Evolutionary conservation across 2,329 filamentous ascomycete genomes (phyloP), one percentile per base, ranked within the genome.

Genomic region (Cladobotryum protrusum): DNA sequence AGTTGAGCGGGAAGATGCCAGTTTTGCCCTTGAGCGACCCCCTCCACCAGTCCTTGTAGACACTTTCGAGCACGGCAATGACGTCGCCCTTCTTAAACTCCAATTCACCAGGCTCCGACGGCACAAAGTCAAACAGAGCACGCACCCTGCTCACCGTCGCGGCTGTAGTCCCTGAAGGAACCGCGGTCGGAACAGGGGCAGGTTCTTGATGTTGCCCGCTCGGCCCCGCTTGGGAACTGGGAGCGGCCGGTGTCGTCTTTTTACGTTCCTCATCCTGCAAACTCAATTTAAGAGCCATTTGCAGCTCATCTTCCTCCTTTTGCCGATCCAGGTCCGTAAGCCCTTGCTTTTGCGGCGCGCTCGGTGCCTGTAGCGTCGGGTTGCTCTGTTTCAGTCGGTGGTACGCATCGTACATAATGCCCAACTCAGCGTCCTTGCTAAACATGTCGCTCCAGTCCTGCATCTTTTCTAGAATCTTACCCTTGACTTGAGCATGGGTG

Each of bases 31-130:
- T 84, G 52, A 99, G 74, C 39, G 91, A 95, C 1, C 93, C 93
- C 60, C 95, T 92, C 93, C 93, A 99, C 93, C 93, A 99, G 68
- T 99, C 93, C 70, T 97, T 99, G 73, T 95, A 99, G 2, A 97
- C 93, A 1, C 91, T 96, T 69, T 97, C 93, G 37, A 99, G 77
- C 14, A 99, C 93, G 1, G 93, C 92, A 67, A 99, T 99, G 37
- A 97, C 86, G 65, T 99, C 93, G 24, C 93, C 92, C 72, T 95
- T 96, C 59, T 91, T 87, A 68, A 99, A 99, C 59, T 95, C 90
- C 54, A 99, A 76, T 72, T 99, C 93, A 43, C 92, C 93, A 0
- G 90, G 83, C 67, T 99, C 93, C 0, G 91, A 95, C 2, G 93
- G 92, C 45, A 87, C 84, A 67, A 99, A 99, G 67, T 99, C 93